Conservation (phyloP, 106 monocot species). For the Posidonia australis region DNA sequence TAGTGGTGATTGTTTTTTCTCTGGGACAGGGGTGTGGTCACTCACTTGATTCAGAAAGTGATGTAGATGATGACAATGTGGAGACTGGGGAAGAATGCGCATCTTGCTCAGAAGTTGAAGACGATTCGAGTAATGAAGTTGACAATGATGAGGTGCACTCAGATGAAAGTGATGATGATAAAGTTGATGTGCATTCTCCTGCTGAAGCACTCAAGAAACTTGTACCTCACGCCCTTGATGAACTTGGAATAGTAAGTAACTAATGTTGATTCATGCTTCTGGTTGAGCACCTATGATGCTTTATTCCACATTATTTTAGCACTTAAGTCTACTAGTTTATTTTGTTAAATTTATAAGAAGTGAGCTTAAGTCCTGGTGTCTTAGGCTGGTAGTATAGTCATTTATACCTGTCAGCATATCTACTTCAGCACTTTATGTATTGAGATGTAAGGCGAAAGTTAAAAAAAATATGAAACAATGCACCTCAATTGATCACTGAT, state of each 20-base stretch:
- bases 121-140: constrained; percentile 58
- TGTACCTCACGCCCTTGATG: constrained; percentile 45
- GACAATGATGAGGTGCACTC: constrained; percentile 53
- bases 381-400: background rate
- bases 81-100: constrained; percentile 60
- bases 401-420: background rate
- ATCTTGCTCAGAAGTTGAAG: constrained; percentile 64
- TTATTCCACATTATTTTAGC: no score
- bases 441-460: background rate
- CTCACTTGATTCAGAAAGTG: constrained; percentile 55
- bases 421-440: background rate
- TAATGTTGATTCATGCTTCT: background rate
- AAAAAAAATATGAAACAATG: constrained; percentile 12
- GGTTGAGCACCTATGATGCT: no score
- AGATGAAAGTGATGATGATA: constrained; percentile 57
- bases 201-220: constrained; percentile 61
- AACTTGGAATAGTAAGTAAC: constrained; percentile 56
- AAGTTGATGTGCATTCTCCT: constrained; percentile 37
- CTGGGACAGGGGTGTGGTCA: constrained; percentile 46
- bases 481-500: constrained; percentile 14
- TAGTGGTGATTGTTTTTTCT: background rate
- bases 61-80: constrained; percentile 54
- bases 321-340: no score
- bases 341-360: no score
- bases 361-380: no score